Percentiles rank a stretch among this genome's conserved stretches.
phyloP scores from a whole-genome alignment of 495 filamentous ascomycete genomes.

The Trichoderma virens region DNA sequence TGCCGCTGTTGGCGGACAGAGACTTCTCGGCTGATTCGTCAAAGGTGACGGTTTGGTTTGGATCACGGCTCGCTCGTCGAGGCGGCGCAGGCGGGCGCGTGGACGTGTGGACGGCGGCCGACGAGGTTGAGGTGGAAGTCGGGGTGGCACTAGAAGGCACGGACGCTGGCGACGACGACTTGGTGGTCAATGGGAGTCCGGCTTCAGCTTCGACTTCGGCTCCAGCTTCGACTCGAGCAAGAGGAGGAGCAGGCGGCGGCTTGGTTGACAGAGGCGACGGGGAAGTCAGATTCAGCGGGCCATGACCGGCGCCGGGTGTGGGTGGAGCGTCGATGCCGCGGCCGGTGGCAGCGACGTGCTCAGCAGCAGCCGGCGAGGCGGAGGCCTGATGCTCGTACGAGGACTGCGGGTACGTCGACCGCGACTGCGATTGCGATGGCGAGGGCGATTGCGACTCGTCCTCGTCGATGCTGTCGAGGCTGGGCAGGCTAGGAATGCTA shows the following conservation, averaged over 20 bases:
- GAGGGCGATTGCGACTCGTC: background rate
- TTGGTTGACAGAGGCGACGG: background rate
- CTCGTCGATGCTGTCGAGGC: slow-evolving; percentile 1
- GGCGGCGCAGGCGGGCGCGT: background rate
- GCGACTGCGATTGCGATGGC: background rate
- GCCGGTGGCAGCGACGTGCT: background rate
- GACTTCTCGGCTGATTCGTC: background rate
- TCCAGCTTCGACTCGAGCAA: too few species aligned
- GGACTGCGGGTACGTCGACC: background rate
- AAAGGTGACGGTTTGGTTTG: background rate
- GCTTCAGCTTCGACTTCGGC: too few species aligned
- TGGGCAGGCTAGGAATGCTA: background rate
- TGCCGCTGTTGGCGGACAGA: background rate
- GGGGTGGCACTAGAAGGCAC: background rate
- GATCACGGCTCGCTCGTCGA: background rate
- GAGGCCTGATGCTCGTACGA: background rate
- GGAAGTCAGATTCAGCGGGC: background rate
- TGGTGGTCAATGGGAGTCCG: background rate
- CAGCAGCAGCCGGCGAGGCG: background rate
- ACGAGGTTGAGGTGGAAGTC: background rate
- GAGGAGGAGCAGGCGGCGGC: too few species aligned
- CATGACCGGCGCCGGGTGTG: background rate
- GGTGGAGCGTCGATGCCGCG: slow-evolving; percentile 1
- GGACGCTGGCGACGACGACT: background rate
- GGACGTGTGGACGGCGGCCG: background rate